Evolutionary conservation across 805 yeast species (phyloP).

Genomic region (Tetrapisispora arboricola): DNA sequence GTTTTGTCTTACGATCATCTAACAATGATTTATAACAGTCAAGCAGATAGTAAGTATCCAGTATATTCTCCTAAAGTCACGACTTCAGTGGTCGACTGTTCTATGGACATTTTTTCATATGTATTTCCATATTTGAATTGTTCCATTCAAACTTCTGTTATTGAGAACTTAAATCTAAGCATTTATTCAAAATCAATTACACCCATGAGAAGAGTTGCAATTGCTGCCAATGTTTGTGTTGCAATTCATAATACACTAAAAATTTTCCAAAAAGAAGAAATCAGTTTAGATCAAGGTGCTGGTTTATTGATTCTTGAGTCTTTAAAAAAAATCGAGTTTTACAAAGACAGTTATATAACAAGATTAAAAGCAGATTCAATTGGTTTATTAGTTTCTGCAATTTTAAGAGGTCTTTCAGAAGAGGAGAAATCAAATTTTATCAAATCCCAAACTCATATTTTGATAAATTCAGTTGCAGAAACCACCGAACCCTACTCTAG

Average conservation of each 20-base stretch:
- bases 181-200: conserved; percentile 34
- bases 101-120: conserved; percentile 65
- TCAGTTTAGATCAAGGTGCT: conserved; percentile 30
- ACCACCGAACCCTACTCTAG: conserved; percentile 55
- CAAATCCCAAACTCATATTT: conserved; percentile 37
- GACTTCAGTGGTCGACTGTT: conserved; percentile 56
- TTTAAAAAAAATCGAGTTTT: conserved; percentile 33
- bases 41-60: conserved; percentile 9
- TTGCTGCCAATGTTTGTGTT: conserved; percentile 50
- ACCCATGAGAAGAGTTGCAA: conserved; percentile 35
- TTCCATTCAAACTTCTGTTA: conserved; percentile 77
- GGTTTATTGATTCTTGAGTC: conserved; percentile 42
- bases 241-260: conserved; percentile 47
- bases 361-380: conserved; percentile 44
- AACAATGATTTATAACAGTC: conserved; percentile 20
- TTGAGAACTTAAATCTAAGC: conserved; percentile 63
- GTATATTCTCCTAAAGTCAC: conserved; percentile 33
- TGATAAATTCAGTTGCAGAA: conserved; percentile 58
- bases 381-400: conserved; percentile 40
- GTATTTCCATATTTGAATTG: conserved; percentile 62
- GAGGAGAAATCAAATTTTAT: conserved; percentile 10
- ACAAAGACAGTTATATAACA: conserved; percentile 34
- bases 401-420: conserved; percentile 12
- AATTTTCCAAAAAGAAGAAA: conserved; percentile 13
- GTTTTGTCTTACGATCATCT: conserved; percentile 36